These are phyloP conservation scores for Neurospora sp. DNA, from an alignment of 495 filamentous ascomycete species.

Conservation along the genomic window DNA sequence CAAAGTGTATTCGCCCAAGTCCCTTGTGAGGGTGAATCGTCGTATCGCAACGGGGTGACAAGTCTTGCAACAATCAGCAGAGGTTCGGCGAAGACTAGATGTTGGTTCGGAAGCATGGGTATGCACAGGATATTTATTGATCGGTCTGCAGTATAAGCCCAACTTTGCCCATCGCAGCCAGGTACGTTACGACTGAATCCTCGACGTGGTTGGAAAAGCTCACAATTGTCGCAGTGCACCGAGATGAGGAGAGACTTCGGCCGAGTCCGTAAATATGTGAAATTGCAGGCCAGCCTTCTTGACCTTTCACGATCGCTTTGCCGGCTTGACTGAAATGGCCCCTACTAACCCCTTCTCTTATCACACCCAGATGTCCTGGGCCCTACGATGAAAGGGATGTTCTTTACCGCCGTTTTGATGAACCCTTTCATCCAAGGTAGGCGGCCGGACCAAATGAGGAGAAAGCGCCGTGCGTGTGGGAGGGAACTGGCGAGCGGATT, in stretches of 20 bases:
- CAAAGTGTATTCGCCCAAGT: not conserved
- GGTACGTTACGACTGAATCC: not conserved
- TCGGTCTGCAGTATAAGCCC: not conserved
- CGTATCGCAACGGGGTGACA: not conserved
- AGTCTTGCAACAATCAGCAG: not conserved
- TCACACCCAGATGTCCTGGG: not conserved
- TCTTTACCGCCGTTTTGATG: not conserved
- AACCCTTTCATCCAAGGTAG: not conserved
- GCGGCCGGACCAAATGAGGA: not conserved
- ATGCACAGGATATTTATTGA: not conserved
- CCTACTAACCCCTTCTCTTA: not conserved
- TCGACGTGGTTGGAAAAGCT: not conserved
- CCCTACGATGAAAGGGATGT: not conserved
- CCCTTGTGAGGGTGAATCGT: not conserved
- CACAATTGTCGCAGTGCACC: not conserved
- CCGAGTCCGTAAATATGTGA: not conserved
- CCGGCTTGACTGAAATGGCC: not conserved
- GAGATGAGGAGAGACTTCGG: not conserved
- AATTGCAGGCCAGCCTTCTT: not conserved
- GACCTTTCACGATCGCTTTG: not conserved
- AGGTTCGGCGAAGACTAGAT: not conserved
- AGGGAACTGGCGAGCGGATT: not conserved
- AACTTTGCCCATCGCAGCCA: not conserved
- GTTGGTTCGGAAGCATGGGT: not conserved
- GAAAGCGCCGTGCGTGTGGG: not conserved